Evolutionary conservation across 257 asterid genomes (phyloP).

Genomic region (Solanum tacnaense): DNA sequence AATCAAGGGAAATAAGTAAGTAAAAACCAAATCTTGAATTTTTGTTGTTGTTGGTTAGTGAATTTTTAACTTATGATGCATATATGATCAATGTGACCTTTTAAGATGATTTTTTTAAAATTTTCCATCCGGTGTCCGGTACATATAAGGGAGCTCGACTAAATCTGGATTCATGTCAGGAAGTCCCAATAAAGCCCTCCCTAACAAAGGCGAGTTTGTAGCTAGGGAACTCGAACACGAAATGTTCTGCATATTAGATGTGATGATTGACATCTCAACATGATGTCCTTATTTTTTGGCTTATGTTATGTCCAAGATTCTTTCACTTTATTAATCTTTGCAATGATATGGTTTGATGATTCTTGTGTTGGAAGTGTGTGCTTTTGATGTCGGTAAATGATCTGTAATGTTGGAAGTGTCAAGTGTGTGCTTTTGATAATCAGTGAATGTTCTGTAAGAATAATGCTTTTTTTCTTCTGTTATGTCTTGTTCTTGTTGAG

Average conservation of each 20-base stretch:
- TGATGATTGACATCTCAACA: not conserved
- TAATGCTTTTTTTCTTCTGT: not conserved
- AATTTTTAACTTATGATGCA: not conserved
- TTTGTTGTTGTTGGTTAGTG: not conserved
- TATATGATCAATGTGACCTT: not conserved
- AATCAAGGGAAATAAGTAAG: slow-evolving; percentile 89
- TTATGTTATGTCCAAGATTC: not conserved
- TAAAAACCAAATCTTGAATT: not conserved
- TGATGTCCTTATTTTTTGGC: not conserved
- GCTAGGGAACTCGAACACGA: not conserved
- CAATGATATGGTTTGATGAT: not conserved
- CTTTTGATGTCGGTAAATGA: not conserved
- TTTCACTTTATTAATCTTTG: not conserved
- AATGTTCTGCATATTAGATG: not conserved
- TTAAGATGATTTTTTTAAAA: not conserved
- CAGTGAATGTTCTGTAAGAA: not conserved
- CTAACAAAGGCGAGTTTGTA: not conserved
- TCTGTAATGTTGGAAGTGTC: not conserved
- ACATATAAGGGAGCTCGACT: not conserved
- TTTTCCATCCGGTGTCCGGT: not conserved
- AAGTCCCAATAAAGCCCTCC: not conserved
- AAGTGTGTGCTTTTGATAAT: not conserved
- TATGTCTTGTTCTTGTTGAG: slow-evolving; percentile 1
- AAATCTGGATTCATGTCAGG: not conserved
- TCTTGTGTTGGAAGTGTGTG: not conserved